These are phyloP conservation scores for Cladorrhinum sp. DNA, from an alignment of 2,329 filamentous ascomycete species.

Conservation along the genomic window DNA sequence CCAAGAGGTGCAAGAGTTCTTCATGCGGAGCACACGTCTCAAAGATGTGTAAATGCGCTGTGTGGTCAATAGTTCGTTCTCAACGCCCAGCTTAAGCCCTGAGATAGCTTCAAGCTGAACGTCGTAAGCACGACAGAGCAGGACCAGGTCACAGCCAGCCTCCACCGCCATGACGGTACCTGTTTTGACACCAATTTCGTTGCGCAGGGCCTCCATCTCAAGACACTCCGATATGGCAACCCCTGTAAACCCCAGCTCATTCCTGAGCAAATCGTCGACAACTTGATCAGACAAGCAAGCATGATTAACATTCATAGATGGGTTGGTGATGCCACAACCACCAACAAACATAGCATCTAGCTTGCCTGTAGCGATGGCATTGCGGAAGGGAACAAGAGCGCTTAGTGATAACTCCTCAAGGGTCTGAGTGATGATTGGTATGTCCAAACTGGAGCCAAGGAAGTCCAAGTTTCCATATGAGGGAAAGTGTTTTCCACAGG, in stretches of 20 bases:
- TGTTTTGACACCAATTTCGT: slow-evolving; percentile 94
- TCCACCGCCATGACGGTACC: slow-evolving; percentile 97
- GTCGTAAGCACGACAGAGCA: slow-evolving; percentile 83
- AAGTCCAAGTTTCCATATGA: slow-evolving; percentile 96
- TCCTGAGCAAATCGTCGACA: slow-evolving; percentile 83
- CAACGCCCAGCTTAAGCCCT: slow-evolving; percentile 81
- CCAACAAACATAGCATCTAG: slow-evolving; percentile 95
- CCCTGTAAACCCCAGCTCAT: slow-evolving; percentile 83
- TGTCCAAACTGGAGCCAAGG: slow-evolving; percentile 82
- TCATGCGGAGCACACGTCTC: slow-evolving; percentile 73
- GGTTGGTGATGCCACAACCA: slow-evolving; percentile 86
- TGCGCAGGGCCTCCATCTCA: slow-evolving; percentile 93
- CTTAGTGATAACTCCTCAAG: slow-evolving; percentile 89
- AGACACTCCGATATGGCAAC: slow-evolving; percentile 94
- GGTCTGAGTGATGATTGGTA: slow-evolving; percentile 93
- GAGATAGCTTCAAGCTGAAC: slow-evolving; percentile 90
- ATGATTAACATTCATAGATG: slow-evolving; percentile 91
- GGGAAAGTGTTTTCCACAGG: slow-evolving; percentile 93
- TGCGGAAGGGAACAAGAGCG: slow-evolving; percentile 85
- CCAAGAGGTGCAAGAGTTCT: slow-evolving; percentile 85
- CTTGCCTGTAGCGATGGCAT: slow-evolving; percentile 76
- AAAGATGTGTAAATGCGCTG: slow-evolving; percentile 78
- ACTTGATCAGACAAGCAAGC: slow-evolving; percentile 91
- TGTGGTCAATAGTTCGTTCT: slow-evolving; percentile 84
- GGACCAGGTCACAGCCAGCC: slow-evolving; percentile 87